Percentiles rank a stretch among this genome's conserved stretches.
phyloP scores from a whole-genome alignment of 257 asterid genomes.

The Eustoma russellianum region DNA sequence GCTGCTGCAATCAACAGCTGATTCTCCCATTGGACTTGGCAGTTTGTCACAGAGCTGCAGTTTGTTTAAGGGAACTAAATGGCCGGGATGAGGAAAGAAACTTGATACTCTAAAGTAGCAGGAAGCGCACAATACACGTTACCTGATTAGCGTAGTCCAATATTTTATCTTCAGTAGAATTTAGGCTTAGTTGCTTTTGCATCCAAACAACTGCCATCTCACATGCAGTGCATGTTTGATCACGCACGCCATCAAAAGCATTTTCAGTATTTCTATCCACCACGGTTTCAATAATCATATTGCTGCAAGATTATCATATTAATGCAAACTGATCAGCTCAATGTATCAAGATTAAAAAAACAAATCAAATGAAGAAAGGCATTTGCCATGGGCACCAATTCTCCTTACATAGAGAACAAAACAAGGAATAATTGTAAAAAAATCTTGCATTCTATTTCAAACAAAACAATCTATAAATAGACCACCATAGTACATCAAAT shows the following conservation, averaged over 20 bases:
- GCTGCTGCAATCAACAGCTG: slow-evolving; percentile 54
- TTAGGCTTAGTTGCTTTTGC: slow-evolving; percentile 53
- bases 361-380: background rate
- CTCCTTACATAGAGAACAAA: background rate
- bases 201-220: slow-evolving; percentile 92
- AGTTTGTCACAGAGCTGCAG: slow-evolving; percentile 71
- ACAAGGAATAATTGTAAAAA: background rate
- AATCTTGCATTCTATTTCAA: no score
- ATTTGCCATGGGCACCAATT: background rate
- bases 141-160: slow-evolving; percentile 69
- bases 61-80: slow-evolving; percentile 2
- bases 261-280: slow-evolving; percentile 44
- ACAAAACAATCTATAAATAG: no score
- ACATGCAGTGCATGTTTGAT: slow-evolving; percentile 60
- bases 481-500: no score
- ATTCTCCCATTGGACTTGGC: slow-evolving; percentile 91
- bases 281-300: slow-evolving; percentile 74
- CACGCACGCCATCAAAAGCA: slow-evolving; percentile 23
- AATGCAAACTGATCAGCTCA: background rate
- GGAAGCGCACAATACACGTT: slow-evolving; percentile 3
- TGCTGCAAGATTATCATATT: slow-evolving; percentile 9
- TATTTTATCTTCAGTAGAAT: slow-evolving; percentile 55
- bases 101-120: background rate
- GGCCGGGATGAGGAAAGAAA: slow-evolving; percentile 9
- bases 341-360: background rate